Conservation (phyloP, 306 rosid genomes). For the Medicago arabica region DNA sequence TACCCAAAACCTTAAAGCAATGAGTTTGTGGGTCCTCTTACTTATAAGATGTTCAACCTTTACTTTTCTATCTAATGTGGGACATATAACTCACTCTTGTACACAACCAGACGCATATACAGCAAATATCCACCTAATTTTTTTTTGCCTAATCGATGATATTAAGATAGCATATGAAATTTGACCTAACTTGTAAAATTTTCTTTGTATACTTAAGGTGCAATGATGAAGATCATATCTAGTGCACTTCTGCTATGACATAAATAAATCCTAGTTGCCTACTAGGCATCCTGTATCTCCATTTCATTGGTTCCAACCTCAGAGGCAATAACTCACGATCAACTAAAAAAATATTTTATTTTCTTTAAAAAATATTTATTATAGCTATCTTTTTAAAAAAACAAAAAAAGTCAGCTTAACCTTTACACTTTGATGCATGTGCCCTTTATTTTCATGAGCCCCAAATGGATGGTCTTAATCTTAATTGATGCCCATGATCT, state of each 20-base stretch:
- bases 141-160: background rate
- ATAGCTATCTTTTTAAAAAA: background rate
- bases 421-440: slow-evolving; percentile 19
- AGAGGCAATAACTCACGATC: slow-evolving; percentile 42
- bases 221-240: slow-evolving; percentile 39
- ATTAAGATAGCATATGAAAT: background rate
- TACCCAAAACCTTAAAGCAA: too few species aligned
- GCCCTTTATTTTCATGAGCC: slow-evolving; percentile 18
- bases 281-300: background rate
- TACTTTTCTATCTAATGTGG: too few species aligned
- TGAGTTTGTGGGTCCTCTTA: too few species aligned
- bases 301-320: slow-evolving; percentile 45
- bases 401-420: slow-evolving; percentile 1
- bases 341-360: background rate
- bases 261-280: slow-evolving; percentile 19
- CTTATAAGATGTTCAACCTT: too few species aligned
- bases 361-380: background rate
- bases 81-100: too few species aligned
- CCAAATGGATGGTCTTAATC: slow-evolving; percentile 34
- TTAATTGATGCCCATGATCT: slow-evolving; percentile 19
- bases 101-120: background rate
- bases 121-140: slow-evolving; percentile 17
- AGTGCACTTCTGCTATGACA: slow-evolving; percentile 15
- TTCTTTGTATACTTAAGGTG: slow-evolving; percentile 1
- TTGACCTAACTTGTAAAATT: slow-evolving; percentile 38